A percentile compares a stretch with the other conserved stretches of the same genome.
Evolutionary conservation across 768 basidiomycete genomes (phyloP).

Genomic region (Rhodosporidiobolus odoratus): DNA sequence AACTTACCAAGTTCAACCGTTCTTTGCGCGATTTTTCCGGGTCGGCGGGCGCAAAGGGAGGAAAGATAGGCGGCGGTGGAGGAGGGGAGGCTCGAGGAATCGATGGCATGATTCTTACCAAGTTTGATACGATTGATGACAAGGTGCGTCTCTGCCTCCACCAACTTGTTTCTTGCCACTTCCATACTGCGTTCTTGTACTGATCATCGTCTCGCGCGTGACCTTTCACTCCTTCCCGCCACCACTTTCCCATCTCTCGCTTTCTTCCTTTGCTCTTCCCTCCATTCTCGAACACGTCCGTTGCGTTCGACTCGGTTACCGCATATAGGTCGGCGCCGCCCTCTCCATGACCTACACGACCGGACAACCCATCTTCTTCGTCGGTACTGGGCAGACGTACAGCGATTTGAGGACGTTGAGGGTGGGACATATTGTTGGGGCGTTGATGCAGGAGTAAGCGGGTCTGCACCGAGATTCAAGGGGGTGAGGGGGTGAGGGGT

Average conservation of each 20-base stretch:
- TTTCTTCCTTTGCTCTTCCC: not conserved
- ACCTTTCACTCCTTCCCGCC: too few relatives aligned
- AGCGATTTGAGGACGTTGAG: conserved; percentile 86
- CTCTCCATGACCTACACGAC: conserved; percentile 99
- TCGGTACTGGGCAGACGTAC: conserved; percentile 96
- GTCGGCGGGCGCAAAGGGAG: conserved; percentile 48
- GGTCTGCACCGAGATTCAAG: too few relatives aligned
- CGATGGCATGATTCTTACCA: conserved; percentile 96
- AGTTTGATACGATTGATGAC: conserved; percentile 98
- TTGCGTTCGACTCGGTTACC: too few relatives aligned
- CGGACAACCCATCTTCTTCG: conserved; percentile 95
- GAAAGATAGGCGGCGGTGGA: conserved; percentile 39
- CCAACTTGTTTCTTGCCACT: too few relatives aligned
- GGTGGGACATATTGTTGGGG: conserved; percentile 87
- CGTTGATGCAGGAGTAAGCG: conserved; percentile 56
- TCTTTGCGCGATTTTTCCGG: conserved; percentile 87
- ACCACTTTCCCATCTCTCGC: not conserved
- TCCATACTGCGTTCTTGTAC: not conserved
- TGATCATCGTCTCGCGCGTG: too few relatives aligned
- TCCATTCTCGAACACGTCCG: not conserved
- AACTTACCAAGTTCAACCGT: conserved; percentile 91
- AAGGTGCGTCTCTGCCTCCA: conserved; percentile 65
- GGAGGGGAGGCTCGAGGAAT: conserved; percentile 76
- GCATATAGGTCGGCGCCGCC: conserved; percentile 82
- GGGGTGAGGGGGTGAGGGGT: not conserved